These are phyloP conservation scores for Microbotryum intermedium DNA, from an alignment of 1,284 basidiomycete species.

Conservation along the genomic window DNA sequence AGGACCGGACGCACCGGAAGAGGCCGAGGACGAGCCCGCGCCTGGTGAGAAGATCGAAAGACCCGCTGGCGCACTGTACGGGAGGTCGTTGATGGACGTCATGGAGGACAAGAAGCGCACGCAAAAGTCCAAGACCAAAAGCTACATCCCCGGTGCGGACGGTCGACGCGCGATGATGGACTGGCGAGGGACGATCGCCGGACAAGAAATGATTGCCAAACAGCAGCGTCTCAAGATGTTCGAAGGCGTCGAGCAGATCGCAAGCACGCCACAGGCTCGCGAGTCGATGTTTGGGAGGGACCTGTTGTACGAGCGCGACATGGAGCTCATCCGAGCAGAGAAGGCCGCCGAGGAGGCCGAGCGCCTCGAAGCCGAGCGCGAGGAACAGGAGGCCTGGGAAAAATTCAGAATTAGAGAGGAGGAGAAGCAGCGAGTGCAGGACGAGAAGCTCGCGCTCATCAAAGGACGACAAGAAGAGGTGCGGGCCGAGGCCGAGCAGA, in stretches of 20 bases:
- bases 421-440: background rate
- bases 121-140: slow-evolving; percentile 8
- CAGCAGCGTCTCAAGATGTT: background rate
- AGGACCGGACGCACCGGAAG: slow-evolving; percentile 8
- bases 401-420: background rate
- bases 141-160: slow-evolving; percentile 21
- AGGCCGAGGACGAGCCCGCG: slow-evolving; percentile 1
- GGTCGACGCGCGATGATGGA: slow-evolving; percentile 26
- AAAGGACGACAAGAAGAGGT: slow-evolving; percentile 5
- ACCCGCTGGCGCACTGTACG: slow-evolving; percentile 26
- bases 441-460: slow-evolving; percentile 1
- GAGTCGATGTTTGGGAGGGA: slow-evolving; percentile 27
- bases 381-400: background rate
- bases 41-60: slow-evolving; percentile 4
- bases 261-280: background rate
- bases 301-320: slow-evolving; percentile 25
- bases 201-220: background rate
- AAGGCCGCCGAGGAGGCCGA: slow-evolving; percentile 21
- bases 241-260: background rate
- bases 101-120: slow-evolving; percentile 18
- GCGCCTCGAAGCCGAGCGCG: slow-evolving; percentile 8
- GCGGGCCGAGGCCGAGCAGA: background rate
- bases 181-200: slow-evolving; percentile 3
- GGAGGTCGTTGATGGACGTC: slow-evolving; percentile 26
- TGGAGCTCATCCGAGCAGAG: slow-evolving; percentile 1